Percentiles rank a stretch among this genome's conserved stretches.
These are phyloP conservation scores for Dioszegia hungarica DNA, from an alignment of 768 basidiomycete genomes.

Conservation along the genomic window DNA sequence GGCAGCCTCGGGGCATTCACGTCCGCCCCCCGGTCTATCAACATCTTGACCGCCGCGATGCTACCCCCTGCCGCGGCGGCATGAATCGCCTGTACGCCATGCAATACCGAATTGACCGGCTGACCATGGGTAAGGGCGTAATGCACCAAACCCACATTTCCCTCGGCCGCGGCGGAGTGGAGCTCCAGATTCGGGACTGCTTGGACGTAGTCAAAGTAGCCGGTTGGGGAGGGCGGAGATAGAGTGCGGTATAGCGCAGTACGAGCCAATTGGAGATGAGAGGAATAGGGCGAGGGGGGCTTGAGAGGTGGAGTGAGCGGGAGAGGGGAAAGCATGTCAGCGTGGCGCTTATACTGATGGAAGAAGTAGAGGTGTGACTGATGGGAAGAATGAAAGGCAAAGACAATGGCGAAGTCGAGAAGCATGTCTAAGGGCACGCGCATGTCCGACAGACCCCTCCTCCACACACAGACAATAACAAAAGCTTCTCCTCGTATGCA, in stretches of 20 bases:
- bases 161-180: constrained; percentile 55
- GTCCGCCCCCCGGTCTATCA: constrained; percentile 93
- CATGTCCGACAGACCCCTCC: too few relatives aligned
- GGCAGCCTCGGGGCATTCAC: constrained; percentile 81
- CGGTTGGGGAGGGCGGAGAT: not conserved
- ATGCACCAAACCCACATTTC: constrained; percentile 62
- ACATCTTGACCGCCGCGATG: constrained; percentile 75
- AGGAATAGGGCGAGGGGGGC: constrained; percentile 5
- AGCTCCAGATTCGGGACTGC: constrained; percentile 52
- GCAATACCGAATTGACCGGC: constrained; percentile 90
- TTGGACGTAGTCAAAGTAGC: constrained; percentile 5
- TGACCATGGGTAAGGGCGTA: constrained; percentile 84
- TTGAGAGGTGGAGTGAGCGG: not conserved
- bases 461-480: not conserved
- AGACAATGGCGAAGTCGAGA: not conserved
- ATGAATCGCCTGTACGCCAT: constrained; percentile 94
- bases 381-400: not conserved
- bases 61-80: constrained; percentile 89
- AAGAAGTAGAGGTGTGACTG: not conserved
- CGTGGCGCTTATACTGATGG: not conserved
- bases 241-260: constrained; percentile 6
- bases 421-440: not conserved
- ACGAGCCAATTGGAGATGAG: constrained; percentile 5
- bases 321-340: constrained; percentile 11
- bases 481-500: too few relatives aligned